These are phyloP conservation scores for Astraeus odoratus DNA, from an alignment of 768 basidiomycete genomes.

Conservation along the genomic window DNA sequence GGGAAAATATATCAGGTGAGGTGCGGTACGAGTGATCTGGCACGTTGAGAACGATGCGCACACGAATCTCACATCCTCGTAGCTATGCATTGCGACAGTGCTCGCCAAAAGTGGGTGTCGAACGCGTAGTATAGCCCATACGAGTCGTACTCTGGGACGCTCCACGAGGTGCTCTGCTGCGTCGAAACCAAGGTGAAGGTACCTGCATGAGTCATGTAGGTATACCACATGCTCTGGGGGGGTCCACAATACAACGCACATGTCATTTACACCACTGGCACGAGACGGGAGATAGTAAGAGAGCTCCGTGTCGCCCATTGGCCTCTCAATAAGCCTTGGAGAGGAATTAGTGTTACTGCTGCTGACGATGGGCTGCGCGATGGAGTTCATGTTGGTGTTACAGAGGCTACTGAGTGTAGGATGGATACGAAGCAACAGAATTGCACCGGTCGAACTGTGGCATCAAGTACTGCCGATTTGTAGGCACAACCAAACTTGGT, in stretches of 20 bases:
- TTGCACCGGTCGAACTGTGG: too few species aligned
- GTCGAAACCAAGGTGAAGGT: slow-evolving; percentile 65
- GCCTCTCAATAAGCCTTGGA: slow-evolving; percentile 33
- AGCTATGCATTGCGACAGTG: slow-evolving; percentile 48
- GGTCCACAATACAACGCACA: slow-evolving; percentile 39
- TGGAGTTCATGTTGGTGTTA: too few species aligned
- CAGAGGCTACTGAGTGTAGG: too few species aligned
- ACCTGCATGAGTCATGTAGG: slow-evolving; percentile 42
- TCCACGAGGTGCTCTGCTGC: slow-evolving; percentile 38
- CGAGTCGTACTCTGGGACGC: slow-evolving; percentile 42
- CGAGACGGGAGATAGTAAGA: slow-evolving; percentile 78
- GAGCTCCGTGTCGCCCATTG: slow-evolving; percentile 66
- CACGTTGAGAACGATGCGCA: too few species aligned
- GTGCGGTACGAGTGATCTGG: too few species aligned
- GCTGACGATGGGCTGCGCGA: too few species aligned
- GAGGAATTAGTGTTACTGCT: background rate
- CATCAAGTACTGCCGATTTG: too few species aligned
- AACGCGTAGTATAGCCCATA: slow-evolving; percentile 67
- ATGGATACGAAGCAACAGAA: too few species aligned
- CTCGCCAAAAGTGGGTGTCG: slow-evolving; percentile 72
- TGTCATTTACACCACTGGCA: slow-evolving; percentile 78
- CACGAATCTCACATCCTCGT: slow-evolving; percentile 64
- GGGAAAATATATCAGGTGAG: too few species aligned
- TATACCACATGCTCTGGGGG: too few species aligned
- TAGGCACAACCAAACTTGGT: too few species aligned